phyloP scores from a whole-genome alignment of 164 flowering plant genomes.

The Malania oleifera region DNA sequence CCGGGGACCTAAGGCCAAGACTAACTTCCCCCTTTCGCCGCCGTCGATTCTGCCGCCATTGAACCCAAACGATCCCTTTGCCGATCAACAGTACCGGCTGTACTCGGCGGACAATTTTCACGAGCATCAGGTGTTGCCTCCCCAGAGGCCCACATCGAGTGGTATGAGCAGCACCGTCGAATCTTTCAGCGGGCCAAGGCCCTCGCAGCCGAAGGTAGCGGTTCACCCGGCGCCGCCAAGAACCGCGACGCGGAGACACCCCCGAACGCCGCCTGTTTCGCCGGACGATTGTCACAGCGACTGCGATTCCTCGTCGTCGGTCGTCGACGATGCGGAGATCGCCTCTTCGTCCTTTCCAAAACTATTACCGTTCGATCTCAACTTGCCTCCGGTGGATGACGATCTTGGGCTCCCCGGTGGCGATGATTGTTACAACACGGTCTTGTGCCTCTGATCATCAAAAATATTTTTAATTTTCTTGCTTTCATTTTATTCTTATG shows the following conservation, averaged over 20 bases:
- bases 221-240: slow-evolving; percentile 5
- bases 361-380: slow-evolving; percentile 49
- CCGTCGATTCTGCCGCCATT: too few relatives aligned
- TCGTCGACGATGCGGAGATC: slow-evolving; percentile 41
- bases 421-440: slow-evolving; percentile 38
- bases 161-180: slow-evolving; percentile 79
- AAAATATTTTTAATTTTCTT: slow-evolving; percentile 8
- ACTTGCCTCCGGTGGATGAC: slow-evolving; percentile 42
- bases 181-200: slow-evolving; percentile 64
- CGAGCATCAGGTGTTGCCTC: slow-evolving; percentile 16
- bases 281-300: slow-evolving; percentile 79
- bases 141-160: slow-evolving; percentile 58
- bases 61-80: slow-evolving; percentile 7
- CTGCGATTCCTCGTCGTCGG: slow-evolving; percentile 83
- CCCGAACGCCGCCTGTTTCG: slow-evolving; percentile 34
- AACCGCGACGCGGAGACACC: slow-evolving; percentile 13
- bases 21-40: slow-evolving; percentile 51
- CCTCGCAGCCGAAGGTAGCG: slow-evolving; percentile 8
- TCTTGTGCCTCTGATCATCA: slow-evolving; percentile 50
- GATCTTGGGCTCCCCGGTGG: too few relatives aligned
- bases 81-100: slow-evolving; percentile 9
- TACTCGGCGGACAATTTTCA: slow-evolving; percentile 4
- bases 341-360: slow-evolving; percentile 38
- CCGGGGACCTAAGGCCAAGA: slow-evolving; percentile 77
- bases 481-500: neutral